Percentiles rank a stretch among this genome's conserved stretches.
These are phyloP conservation scores for Botryotinia convoluta DNA, from an alignment of 2,329 filamentous ascomycete species.

Conservation along the genomic window DNA sequence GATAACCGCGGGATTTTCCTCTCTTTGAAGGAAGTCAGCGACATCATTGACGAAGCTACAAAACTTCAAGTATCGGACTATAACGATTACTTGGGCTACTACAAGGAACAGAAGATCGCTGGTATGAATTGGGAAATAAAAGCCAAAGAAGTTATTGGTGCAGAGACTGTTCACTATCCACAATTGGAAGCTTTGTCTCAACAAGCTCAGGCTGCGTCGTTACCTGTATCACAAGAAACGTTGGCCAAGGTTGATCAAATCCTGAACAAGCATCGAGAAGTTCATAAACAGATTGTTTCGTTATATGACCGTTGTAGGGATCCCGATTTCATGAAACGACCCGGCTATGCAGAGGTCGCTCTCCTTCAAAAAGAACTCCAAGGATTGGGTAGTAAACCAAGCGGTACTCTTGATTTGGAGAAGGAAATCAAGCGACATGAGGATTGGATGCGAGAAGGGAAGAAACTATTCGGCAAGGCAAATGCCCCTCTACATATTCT, in stretches of 20 bases:
- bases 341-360: slow-evolving; percentile 79
- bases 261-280: slow-evolving; percentile 91
- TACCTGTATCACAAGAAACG: slow-evolving; percentile 82
- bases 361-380: slow-evolving; percentile 61
- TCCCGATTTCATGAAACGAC: slow-evolving; percentile 72
- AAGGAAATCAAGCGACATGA: slow-evolving; percentile 93
- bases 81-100: slow-evolving; percentile 75
- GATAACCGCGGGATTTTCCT: slow-evolving; percentile 62
- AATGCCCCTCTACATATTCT: slow-evolving; percentile 96
- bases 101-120: slow-evolving; percentile 70
- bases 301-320: slow-evolving; percentile 76
- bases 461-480: slow-evolving; percentile 96
- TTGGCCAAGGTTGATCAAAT: slow-evolving; percentile 84
- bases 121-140: slow-evolving; percentile 91
- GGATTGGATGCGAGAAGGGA: slow-evolving; percentile 98
- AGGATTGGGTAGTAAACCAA: slow-evolving; percentile 88
- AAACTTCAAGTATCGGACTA: slow-evolving; percentile 75
- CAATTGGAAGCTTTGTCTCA: slow-evolving; percentile 88
- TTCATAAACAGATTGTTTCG: slow-evolving; percentile 81
- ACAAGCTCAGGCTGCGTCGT: slow-evolving; percentile 66
- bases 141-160: slow-evolving; percentile 87
- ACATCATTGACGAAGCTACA: slow-evolving; percentile 73
- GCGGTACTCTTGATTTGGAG: slow-evolving; percentile 87
- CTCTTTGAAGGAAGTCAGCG: slow-evolving; percentile 73
- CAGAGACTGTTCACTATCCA: slow-evolving; percentile 87